Base-by-base conservation (phyloP, 257 asterid species). In the Galeopsis tetrahit region DNA sequence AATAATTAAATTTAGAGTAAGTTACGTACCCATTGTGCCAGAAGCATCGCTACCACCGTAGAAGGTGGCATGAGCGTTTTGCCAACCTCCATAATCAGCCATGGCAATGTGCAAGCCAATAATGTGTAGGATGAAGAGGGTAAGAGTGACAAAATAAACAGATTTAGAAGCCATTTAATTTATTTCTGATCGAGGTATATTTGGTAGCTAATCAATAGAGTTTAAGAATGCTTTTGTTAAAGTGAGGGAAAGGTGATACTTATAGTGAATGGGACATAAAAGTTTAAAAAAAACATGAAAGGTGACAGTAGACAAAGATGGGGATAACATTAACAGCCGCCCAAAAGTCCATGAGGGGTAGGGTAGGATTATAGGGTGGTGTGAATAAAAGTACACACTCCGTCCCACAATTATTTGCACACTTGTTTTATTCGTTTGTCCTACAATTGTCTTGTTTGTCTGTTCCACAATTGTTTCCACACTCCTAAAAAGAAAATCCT, bases 31-130 rank as follows among this genome's bases (percentile, higher is more conserved):
- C 80, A 81, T 83, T 0, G 90, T 85, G 2, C 88, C 88, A 0
- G 90, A 74, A 69, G 90, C 90, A 35, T 85, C 88, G 7, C 76
- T 81, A 1, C 88, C 86, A 5, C 87, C 88, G 5, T 85, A 85
- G 70, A 85, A 85, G 4, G 86, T 83, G 69, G 90, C 88, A 56
- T 85, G 88, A 31, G 79, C 88, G 5, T 66, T 51, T 44, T 79
- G 69, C 89, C 87, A 85, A 4, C 85, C 89, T 9, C 82, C 87
- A 13, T 63, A 63, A 35, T 43, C 80, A 40, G 76, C 80, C 31
- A 4, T 62, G 9, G 63, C 72, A 70, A 14, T 8, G 7, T 33
- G 59, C 39, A 61, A 39, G 2, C 40, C 49, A 38, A 75, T 17
- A 46, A 59, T 36, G 53, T 35, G 68, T 2, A 67, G 69, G 51